These are phyloP conservation scores for Phytomonas serpens DNA, from an alignment of 208 protist genomes.

Conservation along the genomic window DNA sequence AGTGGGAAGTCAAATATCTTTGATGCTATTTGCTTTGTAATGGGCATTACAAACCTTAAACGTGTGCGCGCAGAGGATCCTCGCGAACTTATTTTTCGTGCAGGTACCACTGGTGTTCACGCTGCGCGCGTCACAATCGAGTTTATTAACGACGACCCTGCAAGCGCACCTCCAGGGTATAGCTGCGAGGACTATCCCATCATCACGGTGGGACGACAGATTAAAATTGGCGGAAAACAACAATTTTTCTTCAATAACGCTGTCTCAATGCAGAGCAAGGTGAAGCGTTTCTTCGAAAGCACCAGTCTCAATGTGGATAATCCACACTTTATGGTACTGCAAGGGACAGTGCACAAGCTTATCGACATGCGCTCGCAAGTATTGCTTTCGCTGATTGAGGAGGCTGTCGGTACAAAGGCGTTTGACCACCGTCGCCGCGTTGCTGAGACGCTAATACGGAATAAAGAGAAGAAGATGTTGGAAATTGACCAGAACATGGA, in stretches of 20 bases:
- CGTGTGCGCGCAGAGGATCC: constrained; percentile 95
- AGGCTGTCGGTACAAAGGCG: constrained; percentile 99
- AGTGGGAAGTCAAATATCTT: constrained; percentile 99
- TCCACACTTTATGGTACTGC: constrained; percentile 99
- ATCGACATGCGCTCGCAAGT: constrained; percentile 99
- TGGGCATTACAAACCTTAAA: constrained; percentile 99
- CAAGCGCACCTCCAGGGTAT: constrained; percentile 96
- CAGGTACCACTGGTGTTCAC: constrained; percentile 98
- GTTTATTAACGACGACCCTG: constrained; percentile 97
- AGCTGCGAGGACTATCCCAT: constrained; percentile 90
- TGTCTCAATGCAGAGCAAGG: constrained; percentile 92
- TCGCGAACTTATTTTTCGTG: constrained; percentile 99
- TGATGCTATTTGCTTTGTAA: constrained; percentile 99
- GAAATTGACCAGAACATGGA: constrained; percentile 94
- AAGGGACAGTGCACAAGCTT: constrained; percentile 99
- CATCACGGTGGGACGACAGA: constrained; percentile 97
- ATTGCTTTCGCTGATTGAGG: constrained; percentile 98
- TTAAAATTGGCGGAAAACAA: constrained; percentile 93
- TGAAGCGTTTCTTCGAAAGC: constrained; percentile 99
- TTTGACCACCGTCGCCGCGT: constrained; percentile 98
- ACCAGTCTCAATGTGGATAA: constrained; percentile 99
- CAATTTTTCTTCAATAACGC: constrained; percentile 99
- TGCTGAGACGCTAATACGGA: constrained; percentile 96
- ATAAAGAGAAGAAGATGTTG: constrained; percentile 98
- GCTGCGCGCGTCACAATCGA: constrained; percentile 99